Conservation (phyloP, 2,329 filamentous ascomycete species). For the Fusarium continuum region DNA sequence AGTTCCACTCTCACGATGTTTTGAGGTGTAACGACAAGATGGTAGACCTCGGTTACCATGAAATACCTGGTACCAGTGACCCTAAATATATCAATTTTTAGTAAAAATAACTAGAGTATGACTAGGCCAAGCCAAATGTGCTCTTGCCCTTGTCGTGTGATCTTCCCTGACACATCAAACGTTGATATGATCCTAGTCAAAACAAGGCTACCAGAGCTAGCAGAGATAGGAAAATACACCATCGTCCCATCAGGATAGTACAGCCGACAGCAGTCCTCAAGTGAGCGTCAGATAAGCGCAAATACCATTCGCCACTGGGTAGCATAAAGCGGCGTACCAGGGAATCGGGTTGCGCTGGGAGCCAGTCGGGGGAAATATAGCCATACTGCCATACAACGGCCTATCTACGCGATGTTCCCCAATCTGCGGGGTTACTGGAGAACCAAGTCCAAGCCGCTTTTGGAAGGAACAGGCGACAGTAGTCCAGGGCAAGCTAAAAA, state of each 20-base stretch:
- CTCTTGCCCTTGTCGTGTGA: neutral
- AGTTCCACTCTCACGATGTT: constrained; percentile 1
- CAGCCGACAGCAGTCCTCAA: constrained; percentile 4
- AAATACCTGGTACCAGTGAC: neutral
- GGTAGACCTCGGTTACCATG: neutral
- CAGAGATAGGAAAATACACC: neutral
- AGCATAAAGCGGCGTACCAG: neutral
- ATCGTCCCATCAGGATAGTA: constrained; percentile 3
- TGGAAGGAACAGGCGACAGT: constrained; percentile 31
- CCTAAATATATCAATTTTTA: neutral
- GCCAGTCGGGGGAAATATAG: constrained; percentile 23
- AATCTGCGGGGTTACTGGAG: constrained; percentile 16
- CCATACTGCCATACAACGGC: neutral
- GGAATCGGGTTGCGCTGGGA: neutral
- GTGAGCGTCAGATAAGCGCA: constrained; percentile 6
- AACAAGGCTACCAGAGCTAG: neutral
- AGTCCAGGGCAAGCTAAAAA: constrained; percentile 3
- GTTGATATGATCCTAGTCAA: neutral
- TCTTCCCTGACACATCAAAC: neutral
- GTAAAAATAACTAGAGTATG: neutral
- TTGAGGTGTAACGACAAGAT: neutral
- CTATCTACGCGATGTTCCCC: constrained; percentile 14
- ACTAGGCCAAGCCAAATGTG: neutral
- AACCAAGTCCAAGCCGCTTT: constrained; percentile 18
- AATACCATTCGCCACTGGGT: neutral